Percentiles rank a stretch among this genome's conserved stretches.
phyloP scores from a whole-genome alignment of 2,329 filamentous ascomycete species.

The Trichoderma sp. region DNA sequence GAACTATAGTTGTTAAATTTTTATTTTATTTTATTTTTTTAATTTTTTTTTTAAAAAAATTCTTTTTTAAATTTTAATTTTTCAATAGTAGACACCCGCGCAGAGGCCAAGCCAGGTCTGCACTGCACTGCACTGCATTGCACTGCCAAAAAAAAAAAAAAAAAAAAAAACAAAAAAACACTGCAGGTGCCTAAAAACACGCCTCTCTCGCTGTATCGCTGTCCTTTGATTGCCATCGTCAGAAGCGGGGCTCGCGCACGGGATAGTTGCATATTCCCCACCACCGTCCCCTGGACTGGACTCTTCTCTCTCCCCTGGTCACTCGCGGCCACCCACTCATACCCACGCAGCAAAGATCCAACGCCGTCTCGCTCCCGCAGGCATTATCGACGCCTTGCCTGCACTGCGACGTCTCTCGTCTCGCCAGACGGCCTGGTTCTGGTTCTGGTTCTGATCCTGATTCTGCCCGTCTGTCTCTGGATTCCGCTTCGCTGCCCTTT shows the following conservation, averaged over 20 bases:
- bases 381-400: conserved; percentile 22
- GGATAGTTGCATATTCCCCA: conserved; percentile 20
- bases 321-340: conserved; percentile 17
- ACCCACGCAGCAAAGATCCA: conserved; percentile 22
- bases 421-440: conserved; percentile 17
- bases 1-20: no score
- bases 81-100: no score
- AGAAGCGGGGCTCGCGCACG: conserved; percentile 14
- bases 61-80: no score
- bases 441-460: not conserved
- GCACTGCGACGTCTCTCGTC: conserved; percentile 23
- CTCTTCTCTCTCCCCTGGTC: conserved; percentile 15
- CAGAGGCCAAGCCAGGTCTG: no score
- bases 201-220: not conserved
- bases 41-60: no score
- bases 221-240: conserved; percentile 17
- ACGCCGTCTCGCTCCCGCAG: conserved; percentile 24
- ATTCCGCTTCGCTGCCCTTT: conserved; percentile 11
- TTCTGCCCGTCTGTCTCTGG: not conserved
- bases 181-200: not conserved
- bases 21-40: no score
- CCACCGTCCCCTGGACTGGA: not conserved
- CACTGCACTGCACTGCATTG: no score
- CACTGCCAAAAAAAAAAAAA: no score
- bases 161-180: no score